Evolutionary conservation across 2,329 filamentous ascomycete genomes (phyloP).

Genomic region (Pseudocercospora fijiensis): DNA sequence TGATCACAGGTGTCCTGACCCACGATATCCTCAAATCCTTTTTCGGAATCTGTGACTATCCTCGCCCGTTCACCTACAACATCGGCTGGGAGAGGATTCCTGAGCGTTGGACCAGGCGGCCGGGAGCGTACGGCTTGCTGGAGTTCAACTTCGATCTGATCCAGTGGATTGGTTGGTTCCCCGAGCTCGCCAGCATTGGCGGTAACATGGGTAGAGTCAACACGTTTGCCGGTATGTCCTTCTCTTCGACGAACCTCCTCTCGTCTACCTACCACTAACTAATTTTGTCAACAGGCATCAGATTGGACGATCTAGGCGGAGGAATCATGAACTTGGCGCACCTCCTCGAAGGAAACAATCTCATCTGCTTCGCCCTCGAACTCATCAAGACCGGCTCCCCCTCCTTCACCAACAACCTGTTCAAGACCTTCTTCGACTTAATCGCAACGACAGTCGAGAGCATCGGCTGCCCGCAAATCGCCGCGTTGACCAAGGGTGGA

Average conservation of each 20-base stretch:
- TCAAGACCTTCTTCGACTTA: slow-evolving; percentile 6
- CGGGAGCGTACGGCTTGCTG: neutral
- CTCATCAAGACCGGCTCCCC: slow-evolving; percentile 4
- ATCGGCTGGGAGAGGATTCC: slow-evolving; percentile 2
- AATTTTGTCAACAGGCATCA: neutral
- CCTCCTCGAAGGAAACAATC: neutral
- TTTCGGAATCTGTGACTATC: neutral
- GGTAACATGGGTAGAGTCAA: slow-evolving; percentile 27
- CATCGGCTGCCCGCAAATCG: slow-evolving; percentile 9
- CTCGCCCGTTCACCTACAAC: neutral
- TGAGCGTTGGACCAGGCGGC: neutral
- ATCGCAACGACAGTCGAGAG: neutral
- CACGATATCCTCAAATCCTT: slow-evolving; percentile 2
- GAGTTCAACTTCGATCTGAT: neutral
- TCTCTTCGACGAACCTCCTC: too few relatives aligned
- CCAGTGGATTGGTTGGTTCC: slow-evolving; percentile 7
- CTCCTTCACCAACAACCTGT: slow-evolving; percentile 8
- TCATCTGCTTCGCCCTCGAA: slow-evolving; percentile 11
- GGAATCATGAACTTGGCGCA: neutral
- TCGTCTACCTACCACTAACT: too few relatives aligned
- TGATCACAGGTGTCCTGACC: neutral
- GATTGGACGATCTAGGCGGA: slow-evolving; percentile 3
- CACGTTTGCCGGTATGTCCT: slow-evolving; percentile 21
- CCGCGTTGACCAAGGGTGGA: slow-evolving; percentile 1
- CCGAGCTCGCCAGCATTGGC: slow-evolving; percentile 19